phyloP scores from a whole-genome alignment of 2,329 filamentous ascomycete genomes.

The Neurospora sp. region DNA sequence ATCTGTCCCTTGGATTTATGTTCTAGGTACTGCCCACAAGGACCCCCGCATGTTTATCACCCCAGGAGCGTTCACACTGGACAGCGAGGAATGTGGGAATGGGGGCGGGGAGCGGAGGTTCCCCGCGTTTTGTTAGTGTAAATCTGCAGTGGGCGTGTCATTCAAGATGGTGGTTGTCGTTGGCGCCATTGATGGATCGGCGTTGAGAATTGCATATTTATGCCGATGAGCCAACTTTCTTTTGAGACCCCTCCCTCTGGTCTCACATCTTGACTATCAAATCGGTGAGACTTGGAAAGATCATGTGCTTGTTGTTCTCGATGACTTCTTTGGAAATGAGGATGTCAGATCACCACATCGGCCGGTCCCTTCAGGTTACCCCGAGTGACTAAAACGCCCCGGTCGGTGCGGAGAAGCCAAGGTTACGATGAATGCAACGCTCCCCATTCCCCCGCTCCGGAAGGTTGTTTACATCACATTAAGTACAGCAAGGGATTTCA shows the following conservation, averaged over 20 bases:
- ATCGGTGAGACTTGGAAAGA: neutral
- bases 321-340: neutral
- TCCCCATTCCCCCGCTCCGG: neutral
- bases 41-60: neutral
- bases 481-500: neutral
- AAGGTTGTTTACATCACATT: neutral
- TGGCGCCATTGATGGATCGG: neutral
- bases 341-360: neutral
- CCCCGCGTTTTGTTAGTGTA: neutral
- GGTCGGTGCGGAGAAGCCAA: neutral
- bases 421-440: neutral
- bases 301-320: neutral
- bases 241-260: neutral
- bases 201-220: neutral
- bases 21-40: neutral
- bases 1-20: neutral
- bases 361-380: neutral
- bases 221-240: neutral
- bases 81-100: neutral
- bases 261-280: neutral
- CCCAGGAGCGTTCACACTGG: neutral
- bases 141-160: neutral
- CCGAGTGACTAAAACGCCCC: neutral
- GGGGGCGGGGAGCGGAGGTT: neutral
- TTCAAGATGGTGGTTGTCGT: neutral